Percentiles rank a stretch among this genome's conserved stretches.
Evolutionary conservation across 768 basidiomycete species (phyloP).

Genomic region (Coprinopsis sp.): DNA sequence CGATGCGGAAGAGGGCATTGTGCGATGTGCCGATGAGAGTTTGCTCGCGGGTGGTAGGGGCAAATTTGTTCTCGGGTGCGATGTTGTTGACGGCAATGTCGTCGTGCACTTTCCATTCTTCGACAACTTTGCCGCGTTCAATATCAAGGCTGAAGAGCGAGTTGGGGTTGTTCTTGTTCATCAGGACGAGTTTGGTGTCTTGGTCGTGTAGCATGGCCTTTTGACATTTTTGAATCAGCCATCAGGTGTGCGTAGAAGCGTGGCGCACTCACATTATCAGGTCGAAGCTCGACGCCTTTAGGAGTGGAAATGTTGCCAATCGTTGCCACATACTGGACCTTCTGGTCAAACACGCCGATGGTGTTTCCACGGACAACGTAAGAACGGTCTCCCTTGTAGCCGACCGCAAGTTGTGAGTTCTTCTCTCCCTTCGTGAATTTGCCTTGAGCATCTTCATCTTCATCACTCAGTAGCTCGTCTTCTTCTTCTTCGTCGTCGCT

Average conservation of each 20-base stretch:
- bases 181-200: conserved; percentile 92
- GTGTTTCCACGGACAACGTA: conserved; percentile 90
- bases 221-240: conserved; percentile 11
- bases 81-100: conserved; percentile 83
- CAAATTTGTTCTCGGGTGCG: conserved; percentile 91
- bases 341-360: conserved; percentile 85
- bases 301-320: conserved; percentile 79
- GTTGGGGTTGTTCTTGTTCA: conserved; percentile 76
- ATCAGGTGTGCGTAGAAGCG: background rate
- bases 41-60: conserved; percentile 87
- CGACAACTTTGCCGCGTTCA: conserved; percentile 91
- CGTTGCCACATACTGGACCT: conserved; percentile 80
- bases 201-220: conserved; percentile 96
- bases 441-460: conserved; percentile 38
- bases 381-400: conserved; percentile 92
- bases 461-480: conserved; percentile 36
- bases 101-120: conserved; percentile 98
- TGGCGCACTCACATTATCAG: conserved; percentile 61
- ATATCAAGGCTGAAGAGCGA: conserved; percentile 90
- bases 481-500: conserved; percentile 43
- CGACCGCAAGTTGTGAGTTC: conserved; percentile 89
- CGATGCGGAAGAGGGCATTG: conserved; percentile 96
- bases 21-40: conserved; percentile 91
- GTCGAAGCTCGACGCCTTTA: conserved; percentile 80
- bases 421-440: conserved; percentile 50